phyloP scores from a whole-genome alignment of 257 asterid genomes.

The Solanum etuberosum region DNA sequence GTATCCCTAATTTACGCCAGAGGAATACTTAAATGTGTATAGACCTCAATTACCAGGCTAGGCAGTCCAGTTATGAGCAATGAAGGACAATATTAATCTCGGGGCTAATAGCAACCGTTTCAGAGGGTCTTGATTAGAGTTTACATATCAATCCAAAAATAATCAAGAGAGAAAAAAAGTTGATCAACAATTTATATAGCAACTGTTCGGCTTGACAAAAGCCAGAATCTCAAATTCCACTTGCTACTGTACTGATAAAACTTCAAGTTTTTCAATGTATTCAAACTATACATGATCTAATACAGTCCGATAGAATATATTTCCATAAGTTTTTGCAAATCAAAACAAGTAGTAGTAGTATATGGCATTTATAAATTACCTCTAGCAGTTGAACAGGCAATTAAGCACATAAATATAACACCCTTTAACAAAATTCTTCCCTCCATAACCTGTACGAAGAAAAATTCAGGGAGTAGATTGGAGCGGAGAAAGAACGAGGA shows the following conservation, averaged over 20 bases:
- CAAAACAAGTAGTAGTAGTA: neutral
- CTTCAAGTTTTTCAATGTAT: neutral
- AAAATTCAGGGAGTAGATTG: neutral
- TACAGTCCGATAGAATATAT: neutral
- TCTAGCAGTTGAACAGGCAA: constrained; percentile 21
- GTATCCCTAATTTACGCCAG: neutral
- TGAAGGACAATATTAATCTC: neutral
- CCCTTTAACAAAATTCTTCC: constrained; percentile 9
- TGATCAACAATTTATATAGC: neutral
- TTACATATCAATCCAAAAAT: neutral
- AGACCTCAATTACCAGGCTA: neutral
- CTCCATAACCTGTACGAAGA: constrained; percentile 9
- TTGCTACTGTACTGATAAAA: neutral
- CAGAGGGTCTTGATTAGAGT: neutral
- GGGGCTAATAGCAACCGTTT: neutral
- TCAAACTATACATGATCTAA: neutral
- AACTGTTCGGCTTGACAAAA: neutral
- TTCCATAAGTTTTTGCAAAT: neutral
- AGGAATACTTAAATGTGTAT: neutral
- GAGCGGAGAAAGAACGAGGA: neutral
- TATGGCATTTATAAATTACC: constrained; percentile 8
- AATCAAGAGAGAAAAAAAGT: neutral
- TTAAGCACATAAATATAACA: constrained; percentile 7
- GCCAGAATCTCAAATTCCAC: neutral
- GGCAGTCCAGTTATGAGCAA: neutral